Percentiles rank a stretch among this genome's conserved stretches.
phyloP scores from a whole-genome alignment of 352 stramenopile genomes.

The Phytophthora sp. region DNA sequence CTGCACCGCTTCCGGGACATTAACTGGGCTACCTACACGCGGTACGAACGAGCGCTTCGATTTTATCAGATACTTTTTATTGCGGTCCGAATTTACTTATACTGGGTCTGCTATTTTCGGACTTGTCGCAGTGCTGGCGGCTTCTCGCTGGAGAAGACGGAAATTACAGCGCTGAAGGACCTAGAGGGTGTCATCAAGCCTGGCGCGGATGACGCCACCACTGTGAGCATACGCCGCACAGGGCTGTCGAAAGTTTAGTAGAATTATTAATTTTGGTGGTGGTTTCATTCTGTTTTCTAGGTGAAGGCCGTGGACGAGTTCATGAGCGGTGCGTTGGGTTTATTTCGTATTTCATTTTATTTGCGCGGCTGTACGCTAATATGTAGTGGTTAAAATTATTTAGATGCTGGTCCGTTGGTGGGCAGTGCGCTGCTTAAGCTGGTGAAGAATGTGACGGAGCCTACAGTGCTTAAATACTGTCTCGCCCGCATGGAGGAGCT shows the following conservation, averaged over 20 bases:
- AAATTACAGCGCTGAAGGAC: conserved; percentile 86
- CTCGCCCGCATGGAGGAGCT: conserved; percentile 89
- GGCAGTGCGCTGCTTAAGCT: conserved; percentile 79
- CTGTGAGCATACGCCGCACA: conserved; percentile 46
- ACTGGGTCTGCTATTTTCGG: neutral
- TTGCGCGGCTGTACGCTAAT: neutral
- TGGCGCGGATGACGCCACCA: conserved; percentile 52
- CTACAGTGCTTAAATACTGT: conserved; percentile 87
- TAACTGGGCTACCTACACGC: conserved; percentile 90
- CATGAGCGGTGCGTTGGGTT: conserved; percentile 43
- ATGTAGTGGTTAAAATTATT: neutral
- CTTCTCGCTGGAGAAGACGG: conserved; percentile 87
- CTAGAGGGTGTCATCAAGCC: conserved; percentile 81
- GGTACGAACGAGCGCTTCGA: conserved; percentile 46
- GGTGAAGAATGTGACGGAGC: conserved; percentile 89
- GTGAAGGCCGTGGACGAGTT: conserved; percentile 78
- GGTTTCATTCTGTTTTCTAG: conserved; percentile 40
- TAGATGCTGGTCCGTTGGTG: conserved; percentile 70
- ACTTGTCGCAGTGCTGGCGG: conserved; percentile 57
- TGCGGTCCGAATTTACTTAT: conserved; percentile 10
- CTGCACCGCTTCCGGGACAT: conserved; percentile 89
- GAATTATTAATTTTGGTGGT: conserved; percentile 16
- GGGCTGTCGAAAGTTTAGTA: neutral
- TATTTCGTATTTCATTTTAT: neutral
- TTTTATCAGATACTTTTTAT: conserved; percentile 9